Percentiles rank a stretch among this genome's conserved stretches.
Conservation (phyloP, 495 filamentous ascomycete species). For the Penicillium turbatum region DNA sequence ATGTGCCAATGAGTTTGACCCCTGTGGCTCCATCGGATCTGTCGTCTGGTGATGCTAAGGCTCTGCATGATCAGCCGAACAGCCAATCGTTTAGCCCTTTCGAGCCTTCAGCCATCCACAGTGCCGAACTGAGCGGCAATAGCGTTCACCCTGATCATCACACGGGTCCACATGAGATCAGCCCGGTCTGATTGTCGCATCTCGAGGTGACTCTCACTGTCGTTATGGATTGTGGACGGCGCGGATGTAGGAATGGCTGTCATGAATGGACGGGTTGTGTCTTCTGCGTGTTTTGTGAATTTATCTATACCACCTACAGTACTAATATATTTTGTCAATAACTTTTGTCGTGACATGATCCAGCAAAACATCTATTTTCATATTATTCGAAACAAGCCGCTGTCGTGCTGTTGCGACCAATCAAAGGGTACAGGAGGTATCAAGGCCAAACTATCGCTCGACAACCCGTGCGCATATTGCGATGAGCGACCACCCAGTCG, state of each 20-base stretch:
- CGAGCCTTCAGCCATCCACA: slow-evolving; percentile 6
- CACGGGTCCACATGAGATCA: background rate
- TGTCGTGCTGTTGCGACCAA: background rate
- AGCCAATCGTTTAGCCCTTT: slow-evolving; percentile 15
- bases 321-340: background rate
- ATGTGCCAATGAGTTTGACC: slow-evolving; percentile 20
- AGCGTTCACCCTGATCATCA: slow-evolving; percentile 1
- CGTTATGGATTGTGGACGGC: background rate
- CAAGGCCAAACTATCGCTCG: slow-evolving; percentile 22
- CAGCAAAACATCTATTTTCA: slow-evolving; percentile 1
- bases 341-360: background rate
- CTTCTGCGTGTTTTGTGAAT: background rate
- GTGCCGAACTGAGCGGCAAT: slow-evolving; percentile 11
- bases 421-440: slow-evolving; percentile 11
- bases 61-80: slow-evolving; percentile 19
- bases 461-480: slow-evolving; percentile 10
- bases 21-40: slow-evolving; percentile 12
- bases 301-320: background rate
- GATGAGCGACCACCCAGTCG: background rate
- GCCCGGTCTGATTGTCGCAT: background rate
- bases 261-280: background rate
- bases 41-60: slow-evolving; percentile 21
- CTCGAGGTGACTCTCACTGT: too few species aligned
- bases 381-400: background rate
- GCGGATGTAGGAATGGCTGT: background rate